Evolutionary conservation across 2,329 filamentous ascomycete genomes (phyloP), one percentile per base, ranked within the genome.

Genomic region (Fusarium sp.): DNA sequence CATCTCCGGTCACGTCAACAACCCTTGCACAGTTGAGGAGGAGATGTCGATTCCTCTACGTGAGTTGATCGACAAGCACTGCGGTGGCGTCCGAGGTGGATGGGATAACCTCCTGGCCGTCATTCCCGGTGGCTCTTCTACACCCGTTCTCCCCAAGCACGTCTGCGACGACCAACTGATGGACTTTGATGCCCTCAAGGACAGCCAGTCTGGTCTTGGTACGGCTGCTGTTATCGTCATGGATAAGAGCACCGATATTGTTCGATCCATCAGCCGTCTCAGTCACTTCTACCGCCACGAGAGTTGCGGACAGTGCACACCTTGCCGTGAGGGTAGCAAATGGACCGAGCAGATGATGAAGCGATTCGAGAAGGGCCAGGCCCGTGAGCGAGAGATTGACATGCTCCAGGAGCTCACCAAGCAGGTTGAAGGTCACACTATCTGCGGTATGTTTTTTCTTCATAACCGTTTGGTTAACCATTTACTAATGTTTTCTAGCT

Each of bases 281-380:
- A 92, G 91, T 72, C 92, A 94, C 77, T 99, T 99, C 83, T 99
- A 99, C 84, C 91, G 93, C 79, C 95, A 99, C 82, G 95, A 99
- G 83, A 93, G 89, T 67, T 99, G 95, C 78, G 95, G 95, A 58
- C 95, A 99, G 82, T 99, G 95, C 83, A 99, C 95, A 55, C 95
- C 95, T n/a, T 99, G 95, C 85, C 91, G 95, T 75, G 95, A 99
- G 81, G 95, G 95, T 67, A 96, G 90, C 83, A 97, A 96, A 82
- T 99, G 95, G 95, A 97, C 94, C 10, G 91, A 96, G 79, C 93
- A 99, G 83, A 98, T 99, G 78, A 98, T 99, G 95, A 83, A 90
- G 78, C 90, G 95, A 53, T 96, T 99, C 71, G 93, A 96, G 83
- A 90, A 91, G 77, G 95, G 95, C 57, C 87, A 92, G 78, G 95